These are phyloP conservation scores for Zygotorulaspora mrakii DNA, from an alignment of 1,139 yeast genomes.

Conservation along the genomic window DNA sequence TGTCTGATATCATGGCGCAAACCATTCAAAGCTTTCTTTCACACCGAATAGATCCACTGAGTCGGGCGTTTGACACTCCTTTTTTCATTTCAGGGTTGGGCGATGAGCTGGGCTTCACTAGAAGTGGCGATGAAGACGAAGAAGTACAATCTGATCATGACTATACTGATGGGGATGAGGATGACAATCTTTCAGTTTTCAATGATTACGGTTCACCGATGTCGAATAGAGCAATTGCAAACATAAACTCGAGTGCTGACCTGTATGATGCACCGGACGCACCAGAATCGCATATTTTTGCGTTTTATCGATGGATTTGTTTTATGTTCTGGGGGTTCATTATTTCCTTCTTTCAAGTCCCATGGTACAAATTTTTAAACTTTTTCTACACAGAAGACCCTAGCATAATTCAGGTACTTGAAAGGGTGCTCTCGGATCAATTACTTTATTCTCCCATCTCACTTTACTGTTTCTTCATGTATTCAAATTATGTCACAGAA, in stretches of 20 bases:
- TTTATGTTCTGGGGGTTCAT: slow-evolving; percentile 86
- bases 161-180: slow-evolving; percentile 19
- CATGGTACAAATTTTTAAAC: slow-evolving; percentile 85
- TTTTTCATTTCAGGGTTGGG: slow-evolving; percentile 28
- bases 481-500: slow-evolving; percentile 79
- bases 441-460: slow-evolving; percentile 84
- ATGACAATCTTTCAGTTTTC: slow-evolving; percentile 26
- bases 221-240: slow-evolving; percentile 9
- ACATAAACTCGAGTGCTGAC: slow-evolving; percentile 9
- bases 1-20: slow-evolving; percentile 89
- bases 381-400: slow-evolving; percentile 76
- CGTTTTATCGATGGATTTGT: slow-evolving; percentile 68
- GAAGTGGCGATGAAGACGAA: background rate
- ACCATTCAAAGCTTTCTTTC: slow-evolving; percentile 27
- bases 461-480: slow-evolving; percentile 73
- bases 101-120: background rate
- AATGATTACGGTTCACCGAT: slow-evolving; percentile 29
- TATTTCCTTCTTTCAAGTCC: slow-evolving; percentile 78
- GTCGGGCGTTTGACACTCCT: slow-evolving; percentile 35
- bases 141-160: too few species aligned
- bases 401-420: slow-evolving; percentile 72
- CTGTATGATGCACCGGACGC: slow-evolving; percentile 11
- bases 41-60: slow-evolving; percentile 33
- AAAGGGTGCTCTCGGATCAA: slow-evolving; percentile 88
- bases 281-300: slow-evolving; percentile 44